Evolutionary conservation across 495 filamentous ascomycete species (phyloP).

Genomic region (Penicillium psychrofluorescens): DNA sequence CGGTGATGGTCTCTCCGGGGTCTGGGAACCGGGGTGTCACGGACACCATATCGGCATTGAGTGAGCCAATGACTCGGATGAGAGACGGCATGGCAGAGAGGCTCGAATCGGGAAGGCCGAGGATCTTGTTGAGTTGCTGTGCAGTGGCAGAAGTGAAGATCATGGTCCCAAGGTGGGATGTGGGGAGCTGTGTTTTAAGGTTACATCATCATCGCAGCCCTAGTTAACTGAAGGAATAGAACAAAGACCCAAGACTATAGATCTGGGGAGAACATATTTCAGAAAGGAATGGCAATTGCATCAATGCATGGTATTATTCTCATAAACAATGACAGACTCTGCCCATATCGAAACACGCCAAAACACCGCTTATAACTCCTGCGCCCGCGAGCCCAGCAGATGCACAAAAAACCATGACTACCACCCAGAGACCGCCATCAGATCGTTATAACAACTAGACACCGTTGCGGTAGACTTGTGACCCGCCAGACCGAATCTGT

Average conservation of each 20-base stretch:
- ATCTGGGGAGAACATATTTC: too few species aligned
- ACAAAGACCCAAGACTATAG: too few species aligned
- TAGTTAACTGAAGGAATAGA: too few species aligned
- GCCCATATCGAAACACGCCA: conserved; percentile 11
- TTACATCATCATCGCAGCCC: too few species aligned
- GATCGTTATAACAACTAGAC: conserved; percentile 31
- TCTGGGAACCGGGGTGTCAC: conserved; percentile 74
- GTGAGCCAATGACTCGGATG: conserved; percentile 81
- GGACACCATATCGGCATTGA: conserved; percentile 89
- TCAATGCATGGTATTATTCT: too few species aligned
- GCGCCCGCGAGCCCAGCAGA: conserved; percentile 6
- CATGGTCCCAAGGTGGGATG: not conserved
- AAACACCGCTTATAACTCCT: conserved; percentile 14
- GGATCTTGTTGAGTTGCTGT: too few species aligned
- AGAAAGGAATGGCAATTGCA: too few species aligned
- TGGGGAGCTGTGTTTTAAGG: not conserved
- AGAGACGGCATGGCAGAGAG: conserved; percentile 33
- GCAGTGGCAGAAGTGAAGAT: not conserved
- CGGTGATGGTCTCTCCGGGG: conserved; percentile 81
- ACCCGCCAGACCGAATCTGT: conserved; percentile 82
- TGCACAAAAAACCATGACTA: conserved; percentile 7
- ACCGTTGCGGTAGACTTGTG: conserved; percentile 76
- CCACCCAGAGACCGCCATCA: not conserved
- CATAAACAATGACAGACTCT: too few species aligned
- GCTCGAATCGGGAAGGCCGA: too few species aligned